Percentiles rank a stretch among this genome's conserved stretches.
Conservation (phyloP, 768 basidiomycete genomes). For the Suillus ampliporus region DNA sequence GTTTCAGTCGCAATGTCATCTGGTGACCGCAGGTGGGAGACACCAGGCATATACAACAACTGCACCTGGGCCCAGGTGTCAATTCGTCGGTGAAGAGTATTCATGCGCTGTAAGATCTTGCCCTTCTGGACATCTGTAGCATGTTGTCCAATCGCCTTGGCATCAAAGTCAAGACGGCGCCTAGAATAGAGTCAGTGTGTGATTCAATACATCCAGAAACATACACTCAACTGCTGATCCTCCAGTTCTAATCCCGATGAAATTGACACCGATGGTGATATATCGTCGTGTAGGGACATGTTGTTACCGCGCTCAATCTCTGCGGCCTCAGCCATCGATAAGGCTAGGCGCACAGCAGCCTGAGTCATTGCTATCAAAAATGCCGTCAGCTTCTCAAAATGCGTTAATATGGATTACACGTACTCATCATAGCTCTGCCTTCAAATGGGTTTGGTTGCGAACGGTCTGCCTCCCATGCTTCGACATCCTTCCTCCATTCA, state of each 20-base stretch:
- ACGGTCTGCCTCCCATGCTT: slow-evolving; percentile 9
- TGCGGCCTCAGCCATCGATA: neutral
- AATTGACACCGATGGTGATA: too few relatives aligned
- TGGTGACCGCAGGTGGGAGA: neutral
- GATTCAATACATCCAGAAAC: neutral
- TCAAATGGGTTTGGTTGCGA: slow-evolving; percentile 3
- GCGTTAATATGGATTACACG: neutral
- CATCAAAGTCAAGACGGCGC: neutral
- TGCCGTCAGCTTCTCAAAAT: neutral
- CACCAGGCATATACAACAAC: slow-evolving; percentile 5
- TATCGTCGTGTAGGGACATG: slow-evolving; percentile 1
- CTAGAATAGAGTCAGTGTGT: neutral
- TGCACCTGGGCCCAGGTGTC: slow-evolving; percentile 2
- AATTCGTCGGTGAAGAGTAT: neutral
- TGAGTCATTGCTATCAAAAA: neutral
- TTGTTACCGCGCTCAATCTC: slow-evolving; percentile 4
- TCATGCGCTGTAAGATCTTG: neutral
- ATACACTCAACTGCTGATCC: neutral
- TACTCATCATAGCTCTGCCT: neutral
- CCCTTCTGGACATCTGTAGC: slow-evolving; percentile 2
- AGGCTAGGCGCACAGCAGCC: neutral
- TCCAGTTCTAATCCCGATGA: neutral
- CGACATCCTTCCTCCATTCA: neutral
- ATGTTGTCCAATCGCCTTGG: neutral
- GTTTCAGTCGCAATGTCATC: neutral